Percentiles rank a stretch among this genome's conserved stretches.
Conservation (phyloP, 1,284 basidiomycete genomes). For the Ustilago xerochloae region DNA sequence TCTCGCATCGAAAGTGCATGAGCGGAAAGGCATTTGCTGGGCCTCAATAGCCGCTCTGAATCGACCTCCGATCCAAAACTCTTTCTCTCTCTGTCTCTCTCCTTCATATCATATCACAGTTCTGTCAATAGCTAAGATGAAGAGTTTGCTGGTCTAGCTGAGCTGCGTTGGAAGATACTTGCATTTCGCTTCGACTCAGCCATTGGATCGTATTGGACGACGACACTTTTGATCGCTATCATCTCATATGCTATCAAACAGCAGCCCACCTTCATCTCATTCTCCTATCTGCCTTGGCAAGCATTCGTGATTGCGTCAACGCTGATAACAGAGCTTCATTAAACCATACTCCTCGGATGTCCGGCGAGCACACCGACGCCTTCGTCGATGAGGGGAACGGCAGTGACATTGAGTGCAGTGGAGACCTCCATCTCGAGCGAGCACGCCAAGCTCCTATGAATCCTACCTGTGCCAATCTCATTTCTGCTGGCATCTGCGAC, state of each 20-base stretch:
- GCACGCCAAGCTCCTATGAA: too few species aligned
- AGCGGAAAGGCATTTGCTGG: conserved; percentile 13
- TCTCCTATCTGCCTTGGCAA: not conserved
- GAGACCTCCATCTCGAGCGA: too few species aligned
- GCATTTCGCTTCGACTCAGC: too few species aligned
- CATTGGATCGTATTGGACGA: too few species aligned
- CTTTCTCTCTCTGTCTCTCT: not conserved
- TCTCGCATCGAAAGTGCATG: not conserved
- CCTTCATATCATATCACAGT: not conserved
- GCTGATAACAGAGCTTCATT: not conserved
- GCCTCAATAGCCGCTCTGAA: conserved; percentile 14
- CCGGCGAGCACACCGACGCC: too few species aligned
- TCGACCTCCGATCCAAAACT: conserved; percentile 1
- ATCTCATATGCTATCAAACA: not conserved
- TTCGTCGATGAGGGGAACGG: too few species aligned
- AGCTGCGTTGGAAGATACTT: too few species aligned
- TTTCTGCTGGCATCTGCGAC: not conserved
- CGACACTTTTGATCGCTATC: too few species aligned
- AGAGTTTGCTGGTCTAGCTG: too few species aligned
- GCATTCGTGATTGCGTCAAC: not conserved
- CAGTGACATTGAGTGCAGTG: too few species aligned
- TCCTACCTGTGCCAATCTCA: not conserved
- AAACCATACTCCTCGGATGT: too few species aligned
- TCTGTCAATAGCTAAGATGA: too few species aligned
- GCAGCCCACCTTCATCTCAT: not conserved